Evolutionary conservation across 164 flowering plant species (phyloP), one percentile per base, ranked within the genome.

Genomic region (Euptelea pleiosperma): DNA sequence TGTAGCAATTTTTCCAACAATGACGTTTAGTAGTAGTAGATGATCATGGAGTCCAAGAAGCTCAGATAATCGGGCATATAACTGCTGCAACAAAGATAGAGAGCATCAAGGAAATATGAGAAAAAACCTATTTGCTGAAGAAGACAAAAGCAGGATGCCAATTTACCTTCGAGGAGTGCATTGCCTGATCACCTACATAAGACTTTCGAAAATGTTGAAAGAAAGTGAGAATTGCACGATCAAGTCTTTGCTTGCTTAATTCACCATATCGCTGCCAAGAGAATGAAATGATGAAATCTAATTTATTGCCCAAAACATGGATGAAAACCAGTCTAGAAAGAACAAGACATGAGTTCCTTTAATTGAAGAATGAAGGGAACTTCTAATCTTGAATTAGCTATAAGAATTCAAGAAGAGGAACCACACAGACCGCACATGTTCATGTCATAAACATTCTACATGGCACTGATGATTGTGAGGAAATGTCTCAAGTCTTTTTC

Each of bases 141-240:
- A 47, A 1, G 35, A 55, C 12, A 40, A 41, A 22, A 46, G 31
- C 8, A 47, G 7, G 40, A 63, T 22, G 48, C 9, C 41, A 15
- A 48, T 47, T 74, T 78, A 94, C 99, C 91, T 90, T 94, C 8
- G 97, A 85, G 30, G 97, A 91, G 72, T 91, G 93, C 80, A 94
- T 81, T 2, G 97, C 96, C 68, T 94, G 99, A 73, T 94, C 99
- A 61, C 99, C 99, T 2, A 94, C 91, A 75, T 91, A 94, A 31
- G 93, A 85, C 80, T 87, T 94, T 28, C 97, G 75, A 58, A 91
- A 91, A 79, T 87, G 73, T 70, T 90, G 99, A 71, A 94, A 94
- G 77, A 94, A 94, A 11, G 80, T 78, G 51, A 94, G 83, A 69
- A 94, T 82, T 31, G 99, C 96, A 42, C 91, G 91, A 78, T 94